These are phyloP conservation scores for Pestalotiopsis fici DNA, from an alignment of 2,329 filamentous ascomycete species.

Conservation along the genomic window DNA sequence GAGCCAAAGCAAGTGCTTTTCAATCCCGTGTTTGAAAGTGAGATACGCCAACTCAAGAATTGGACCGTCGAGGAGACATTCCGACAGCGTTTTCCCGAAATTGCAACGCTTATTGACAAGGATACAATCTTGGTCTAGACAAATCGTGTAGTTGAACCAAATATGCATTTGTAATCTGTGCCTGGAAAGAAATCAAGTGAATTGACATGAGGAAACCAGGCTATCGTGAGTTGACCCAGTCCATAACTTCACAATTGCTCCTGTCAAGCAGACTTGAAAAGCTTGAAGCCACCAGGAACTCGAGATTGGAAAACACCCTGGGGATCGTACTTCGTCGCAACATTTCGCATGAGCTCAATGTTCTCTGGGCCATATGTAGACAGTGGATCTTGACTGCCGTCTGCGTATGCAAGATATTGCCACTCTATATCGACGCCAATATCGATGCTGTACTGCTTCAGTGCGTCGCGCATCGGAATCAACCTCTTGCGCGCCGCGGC, in stretches of 20 bases:
- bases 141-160: too few relatives aligned
- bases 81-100: slow-evolving; percentile 23
- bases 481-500: slow-evolving; percentile 30
- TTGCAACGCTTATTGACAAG: slow-evolving; percentile 23
- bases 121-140: slow-evolving; percentile 12
- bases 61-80: slow-evolving; percentile 29
- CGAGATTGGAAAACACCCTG: slow-evolving; percentile 34
- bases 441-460: slow-evolving; percentile 19
- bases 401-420: slow-evolving; percentile 39
- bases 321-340: slow-evolving; percentile 37
- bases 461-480: slow-evolving; percentile 26
- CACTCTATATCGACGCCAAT: slow-evolving; percentile 24
- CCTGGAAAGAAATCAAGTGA: too few relatives aligned
- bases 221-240: too few relatives aligned
- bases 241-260: too few relatives aligned
- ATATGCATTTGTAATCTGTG: too few relatives aligned
- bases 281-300: slow-evolving; percentile 39
- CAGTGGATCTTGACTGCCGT: slow-evolving; percentile 29
- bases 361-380: slow-evolving; percentile 35
- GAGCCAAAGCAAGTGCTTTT: slow-evolving; percentile 20
- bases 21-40: slow-evolving; percentile 31
- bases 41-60: slow-evolving; percentile 28
- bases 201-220: too few relatives aligned
- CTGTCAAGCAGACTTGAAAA: slow-evolving; percentile 12
- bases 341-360: slow-evolving; percentile 25